A percentile compares a stretch with the other conserved stretches of the same genome.
phyloP scores from a whole-genome alignment of 2,329 filamentous ascomycete genomes.

The Fusarium domesticum region DNA sequence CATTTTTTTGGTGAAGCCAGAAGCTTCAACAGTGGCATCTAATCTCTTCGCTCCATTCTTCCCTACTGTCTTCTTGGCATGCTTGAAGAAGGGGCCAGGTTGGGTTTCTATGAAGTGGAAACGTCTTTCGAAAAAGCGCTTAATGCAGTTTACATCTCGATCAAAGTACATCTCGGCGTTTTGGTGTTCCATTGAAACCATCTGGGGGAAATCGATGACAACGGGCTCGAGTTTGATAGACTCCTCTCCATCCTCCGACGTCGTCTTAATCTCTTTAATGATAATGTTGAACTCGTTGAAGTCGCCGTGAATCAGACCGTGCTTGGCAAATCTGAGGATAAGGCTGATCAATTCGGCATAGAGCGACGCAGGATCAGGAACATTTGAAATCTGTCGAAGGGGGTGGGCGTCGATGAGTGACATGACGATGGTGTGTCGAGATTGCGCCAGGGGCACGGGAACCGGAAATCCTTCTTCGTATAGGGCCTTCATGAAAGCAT shows the following conservation, averaged over 20 bases:
- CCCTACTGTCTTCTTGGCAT: slow-evolving; percentile 72
- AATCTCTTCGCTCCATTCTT: slow-evolving; percentile 66
- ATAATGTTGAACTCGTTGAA: slow-evolving; percentile 99
- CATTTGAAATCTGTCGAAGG: slow-evolving; percentile 78
- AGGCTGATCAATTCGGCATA: slow-evolving; percentile 90
- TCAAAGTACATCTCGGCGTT: slow-evolving; percentile 99
- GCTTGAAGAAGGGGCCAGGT: slow-evolving; percentile 79
- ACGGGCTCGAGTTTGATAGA: slow-evolving; percentile 65
- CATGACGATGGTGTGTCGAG: slow-evolving; percentile 96
- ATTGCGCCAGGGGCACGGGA: slow-evolving; percentile 83
- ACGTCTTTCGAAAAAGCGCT: slow-evolving; percentile 84
- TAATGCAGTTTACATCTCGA: slow-evolving; percentile 91
- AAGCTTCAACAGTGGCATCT: slow-evolving; percentile 86
- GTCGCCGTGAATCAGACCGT: slow-evolving; percentile 93
- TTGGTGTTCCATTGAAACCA: slow-evolving; percentile 89
- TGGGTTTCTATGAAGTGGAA: slow-evolving; percentile 84
- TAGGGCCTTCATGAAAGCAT: slow-evolving; percentile 87
- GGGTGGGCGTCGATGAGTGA: slow-evolving; percentile 88
- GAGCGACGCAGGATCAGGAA: slow-evolving; percentile 78
- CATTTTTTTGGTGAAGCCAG: slow-evolving; percentile 96
- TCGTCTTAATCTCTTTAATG: slow-evolving; percentile 67
- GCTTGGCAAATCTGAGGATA: slow-evolving; percentile 76
- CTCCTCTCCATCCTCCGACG: slow-evolving; percentile 41
- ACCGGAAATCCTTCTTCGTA: slow-evolving; percentile 83
- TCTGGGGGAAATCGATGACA: slow-evolving; percentile 96